Base-by-base conservation (phyloP, 495 filamentous ascomycete genomes). In the Glarea lozoyensis region DNA sequence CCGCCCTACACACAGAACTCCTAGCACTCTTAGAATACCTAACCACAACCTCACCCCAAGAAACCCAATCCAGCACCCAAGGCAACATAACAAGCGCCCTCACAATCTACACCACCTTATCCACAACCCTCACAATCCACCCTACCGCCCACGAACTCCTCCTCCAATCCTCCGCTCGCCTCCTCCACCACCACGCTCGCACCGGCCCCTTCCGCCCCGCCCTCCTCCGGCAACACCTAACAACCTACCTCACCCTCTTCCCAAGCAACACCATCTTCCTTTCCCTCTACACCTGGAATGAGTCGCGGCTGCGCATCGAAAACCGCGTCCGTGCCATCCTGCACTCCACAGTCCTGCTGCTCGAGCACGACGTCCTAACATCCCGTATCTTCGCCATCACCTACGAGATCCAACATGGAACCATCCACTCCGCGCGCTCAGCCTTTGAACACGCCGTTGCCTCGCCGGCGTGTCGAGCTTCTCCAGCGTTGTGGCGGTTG, bases 191-290 rank as follows among this genome's bases (percentile, higher is more conserved):
- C 54, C 79, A 92, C 56, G 64, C 79, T 18, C 67, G 57, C 1
- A 70, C 70, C 37, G 69, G 70, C 23, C 66, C 75, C 4, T 84
- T 82, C 62, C 78, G 75, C 48, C 82, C 85, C 10, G 57, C 70
- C 2, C 59, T 70, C 16, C 55, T 94, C 38, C 81, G 84, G 27
- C 54, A 65, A 15, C 55, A 75, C 3, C 66, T 95, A 2, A 49
- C 63, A 4, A 56, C 73, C 20, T 81, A 78, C 47, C 60, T 92
- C 22, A 40, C 46, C 3, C 51, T 65, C 10, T 94, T 84, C 60
- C 88, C 88, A 0, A 64, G 71, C 21, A 95, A 94, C 65, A 86
- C 81, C 1, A 71, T 88, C 25, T 82, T 95, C 48, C 71, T 90
- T 38, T 64, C 72, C 12, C 65, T 89, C 11, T 81, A 80, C 57